Percentiles rank a stretch among this genome's conserved stretches.
phyloP scores from a whole-genome alignment of 1,284 basidiomycete genomes.

The Ceratobasidium sp. region DNA sequence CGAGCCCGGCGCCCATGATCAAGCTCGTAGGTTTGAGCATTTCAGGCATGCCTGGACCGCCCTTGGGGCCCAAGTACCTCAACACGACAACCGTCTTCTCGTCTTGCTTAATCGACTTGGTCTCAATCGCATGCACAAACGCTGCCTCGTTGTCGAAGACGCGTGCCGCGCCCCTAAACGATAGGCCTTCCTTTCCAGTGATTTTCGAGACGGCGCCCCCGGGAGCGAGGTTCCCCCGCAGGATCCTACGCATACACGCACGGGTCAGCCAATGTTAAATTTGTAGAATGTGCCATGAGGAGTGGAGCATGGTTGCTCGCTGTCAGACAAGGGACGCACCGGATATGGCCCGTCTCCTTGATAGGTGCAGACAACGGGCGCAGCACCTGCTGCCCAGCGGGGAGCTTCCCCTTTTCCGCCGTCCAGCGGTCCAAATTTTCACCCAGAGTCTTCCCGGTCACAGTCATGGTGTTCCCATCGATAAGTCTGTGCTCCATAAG shows the following conservation, averaged over 20 bases:
- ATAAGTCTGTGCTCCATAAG: conserved; percentile 84
- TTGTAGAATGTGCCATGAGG: conserved; percentile 4
- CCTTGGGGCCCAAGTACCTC: conserved; percentile 89
- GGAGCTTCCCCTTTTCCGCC: conserved; percentile 80
- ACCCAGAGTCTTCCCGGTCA: conserved; percentile 87
- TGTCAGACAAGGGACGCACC: conserved; percentile 62
- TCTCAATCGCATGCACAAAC: conserved; percentile 84
- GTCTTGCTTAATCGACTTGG: conserved; percentile 82
- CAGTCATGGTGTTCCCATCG: conserved; percentile 87
- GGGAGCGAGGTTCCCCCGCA: conserved; percentile 90
- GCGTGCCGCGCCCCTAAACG: conserved; percentile 85
- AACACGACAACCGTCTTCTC: conserved; percentile 93
- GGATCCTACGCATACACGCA: conserved; percentile 64
- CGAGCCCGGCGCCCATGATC: conserved; percentile 95
- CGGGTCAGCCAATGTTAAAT: conserved; percentile 31
- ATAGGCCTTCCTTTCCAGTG: conserved; percentile 91
- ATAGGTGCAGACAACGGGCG: conserved; percentile 87
- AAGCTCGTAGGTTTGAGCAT: conserved; percentile 93
- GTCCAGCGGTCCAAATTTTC: conserved; percentile 91
- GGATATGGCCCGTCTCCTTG: conserved; percentile 87
- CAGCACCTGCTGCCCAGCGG: conserved; percentile 81
- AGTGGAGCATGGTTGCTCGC: conserved; percentile 34
- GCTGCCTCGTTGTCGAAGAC: conserved; percentile 87
- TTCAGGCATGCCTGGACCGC: conserved; percentile 94
- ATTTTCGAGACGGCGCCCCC: conserved; percentile 95